Evolutionary conservation across 73 alveolate species (phyloP), one percentile per base, ranked within the genome.

Genomic region (Tetrahymena thermophila): DNA sequence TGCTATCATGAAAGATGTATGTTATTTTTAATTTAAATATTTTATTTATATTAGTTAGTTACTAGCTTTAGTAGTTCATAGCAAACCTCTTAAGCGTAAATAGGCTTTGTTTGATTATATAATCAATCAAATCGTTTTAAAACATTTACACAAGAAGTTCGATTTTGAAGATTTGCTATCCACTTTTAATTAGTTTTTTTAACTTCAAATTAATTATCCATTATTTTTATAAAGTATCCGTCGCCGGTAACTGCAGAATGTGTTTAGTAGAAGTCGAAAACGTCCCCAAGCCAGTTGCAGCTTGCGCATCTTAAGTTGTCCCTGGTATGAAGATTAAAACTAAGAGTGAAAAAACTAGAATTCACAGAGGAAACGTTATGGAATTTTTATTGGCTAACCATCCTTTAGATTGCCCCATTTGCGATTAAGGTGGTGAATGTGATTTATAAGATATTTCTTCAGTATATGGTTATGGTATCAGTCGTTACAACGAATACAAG

Each of bases 361-460:
- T 97, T 83, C 99, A 99, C 43, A 98, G 99, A 97, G 99, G 99
- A 84, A 99, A 99, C 50, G 99, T 98, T 42, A 96, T 98, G 99
- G 99, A 98, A 96, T 98, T 98, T 98, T 93, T 98, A 94, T 96
- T 98, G 57, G 99, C 99, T 31, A 98, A 98, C 96, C 99, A 98
- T 95, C 99, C 99, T 17, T 97, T 98, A 17, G 99, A 98, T 95
- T 98, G 99, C 96, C 99, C 99, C 9, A 98, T 98, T 83, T 98
- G 99, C 95, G 99, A 98, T 93, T 96, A 98, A 95, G 99, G 99
- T 93, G 99, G 99, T n/a, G 99, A 98, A 95, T 98, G 99, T 94
- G 99, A 98, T 94, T 97, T 98, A 21, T 96, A 98, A 95, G 99
- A 98, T 96, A 97, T 97, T 94, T 96, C 98, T 37, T 97, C 95